Base-by-base conservation (phyloP, 257 asterid species). In the Plantago elongata region DNA sequence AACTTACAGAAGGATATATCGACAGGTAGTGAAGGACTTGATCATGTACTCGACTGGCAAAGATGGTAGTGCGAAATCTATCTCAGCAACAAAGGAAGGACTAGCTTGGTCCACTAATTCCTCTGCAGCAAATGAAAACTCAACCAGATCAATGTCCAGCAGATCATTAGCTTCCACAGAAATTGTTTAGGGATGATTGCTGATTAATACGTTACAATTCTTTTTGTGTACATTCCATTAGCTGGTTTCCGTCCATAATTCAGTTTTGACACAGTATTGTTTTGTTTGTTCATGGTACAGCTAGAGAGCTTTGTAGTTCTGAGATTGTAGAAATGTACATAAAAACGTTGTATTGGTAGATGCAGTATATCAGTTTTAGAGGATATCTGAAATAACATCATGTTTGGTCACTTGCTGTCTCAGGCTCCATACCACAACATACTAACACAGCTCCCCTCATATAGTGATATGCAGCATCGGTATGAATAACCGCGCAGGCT, bases 11-110 rank as follows among this genome's bases (percentile, higher is more conserved):
- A 83, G 99, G 77, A 82, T 73, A 67, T 92, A 75, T 70, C 75
- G 86, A 34, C 95, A 84, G 22, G 83, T 92, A 9, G 99, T 89
- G 72, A 92, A 84, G 80, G 84, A 76, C 18, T 56, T 89, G 61
- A 51, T 83, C 13, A 11, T 50, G 55, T 59, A 83, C 65, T 57
- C 86, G 0, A 56, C 9, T 0, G 78, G 78, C 7, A 80, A 75
- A 69, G 97, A 81, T 13, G 67, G 76, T 15, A 74, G 81, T 5
- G 9, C 68, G 1, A 68, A 66, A 50, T 65, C 78, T 65, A 29
- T 55, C 56, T 68, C 83, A 18, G 55, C 45, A 38, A 54, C 75
- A 2, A 86, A 73, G 73, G 79, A 79, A 13, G 82, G 83, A 5
- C 68, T 79, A 0, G 55, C 63, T 13, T 67, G 77, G 74, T 89